Percentiles rank a stretch among this genome's conserved stretches.
These are phyloP conservation scores for Fomitopsis palustris DNA, from an alignment of 1,284 basidiomycete species.

Conservation along the genomic window DNA sequence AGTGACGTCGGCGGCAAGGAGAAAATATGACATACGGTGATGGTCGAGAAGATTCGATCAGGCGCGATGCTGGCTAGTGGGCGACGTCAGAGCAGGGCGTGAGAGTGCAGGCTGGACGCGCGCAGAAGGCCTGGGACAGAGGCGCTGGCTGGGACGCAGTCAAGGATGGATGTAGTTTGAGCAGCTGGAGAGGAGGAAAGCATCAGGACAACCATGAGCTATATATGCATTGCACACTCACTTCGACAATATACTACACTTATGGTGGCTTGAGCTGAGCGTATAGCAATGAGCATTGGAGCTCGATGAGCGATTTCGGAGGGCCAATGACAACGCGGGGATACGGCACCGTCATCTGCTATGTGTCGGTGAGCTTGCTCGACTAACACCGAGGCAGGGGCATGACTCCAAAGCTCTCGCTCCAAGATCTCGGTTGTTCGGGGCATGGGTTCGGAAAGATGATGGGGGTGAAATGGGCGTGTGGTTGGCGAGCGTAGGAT, in stretches of 20 bases:
- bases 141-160: not conserved
- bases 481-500: not conserved
- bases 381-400: no score
- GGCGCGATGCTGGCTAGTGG: not conserved
- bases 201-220: not conserved
- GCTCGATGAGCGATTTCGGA: no score
- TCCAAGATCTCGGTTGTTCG: not conserved
- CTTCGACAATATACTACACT: no score
- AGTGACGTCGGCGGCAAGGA: not conserved
- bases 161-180: not conserved
- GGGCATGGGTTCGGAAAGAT: not conserved
- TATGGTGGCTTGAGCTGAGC: no score
- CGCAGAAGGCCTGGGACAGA: not conserved
- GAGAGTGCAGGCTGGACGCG: not conserved
- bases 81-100: slow-evolving; percentile 1
- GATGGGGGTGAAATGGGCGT: not conserved
- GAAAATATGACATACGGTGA: not conserved
- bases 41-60: slow-evolving; percentile 2
- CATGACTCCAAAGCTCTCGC: no score
- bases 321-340: no score
- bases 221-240: no score
- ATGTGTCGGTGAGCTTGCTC: no score
- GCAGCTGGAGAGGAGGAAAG: not conserved
- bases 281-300: no score
- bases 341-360: no score